Base-by-base conservation (phyloP, 805 yeast genomes). In the Metschnikowia rubicola region DNA sequence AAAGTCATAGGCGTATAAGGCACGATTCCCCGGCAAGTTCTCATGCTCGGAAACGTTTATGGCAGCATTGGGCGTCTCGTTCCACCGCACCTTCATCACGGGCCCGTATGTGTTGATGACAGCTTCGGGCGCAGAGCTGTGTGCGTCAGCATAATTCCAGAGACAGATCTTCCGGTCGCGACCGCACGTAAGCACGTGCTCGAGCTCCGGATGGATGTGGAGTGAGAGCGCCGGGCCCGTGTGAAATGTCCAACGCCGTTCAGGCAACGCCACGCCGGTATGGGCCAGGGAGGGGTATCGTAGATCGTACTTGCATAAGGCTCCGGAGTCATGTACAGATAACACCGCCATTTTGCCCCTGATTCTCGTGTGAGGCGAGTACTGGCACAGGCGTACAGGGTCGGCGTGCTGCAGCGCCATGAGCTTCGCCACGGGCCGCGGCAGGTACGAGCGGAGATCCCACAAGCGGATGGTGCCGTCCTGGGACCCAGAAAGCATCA, bases 131-230 rank as follows among this genome's bases (percentile, higher is more conserved):
- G 66, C 43, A 32, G 51, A 45, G 42, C 63, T 54, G 41, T 51
- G 55, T 7, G 54, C 35, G 12, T 69, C 74, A 2, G 68, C 62
- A 51, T 67, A 72, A 46, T 70, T 84, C 92, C 95, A 88, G 3
- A 86, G 81, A 51, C 86, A 88, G 32, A 86, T 73, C 55, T 83
- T 84, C 44, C 86, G 84, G 65, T 94, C 99, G 57, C 97, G 75
- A 8, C 99, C 99, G 12, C 97, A 97, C 17, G 96, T 88, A 5
- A 84, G 83, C 17, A 94, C 78, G 57, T 84, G 87, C 52, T 91
- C 96, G 33, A 75, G 63, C 34, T 81, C 83, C 0, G 95, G 96
- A 60, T 91, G 96, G 83, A 96, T 90, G 57, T 88, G 90, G 4
- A 94, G 65, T 4, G 95, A 80, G 13, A 91, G 70, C 0, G 96